These are phyloP conservation scores for Raddia guianensis DNA, from an alignment of 176 grass and related monocot species.

Conservation along the genomic window DNA sequence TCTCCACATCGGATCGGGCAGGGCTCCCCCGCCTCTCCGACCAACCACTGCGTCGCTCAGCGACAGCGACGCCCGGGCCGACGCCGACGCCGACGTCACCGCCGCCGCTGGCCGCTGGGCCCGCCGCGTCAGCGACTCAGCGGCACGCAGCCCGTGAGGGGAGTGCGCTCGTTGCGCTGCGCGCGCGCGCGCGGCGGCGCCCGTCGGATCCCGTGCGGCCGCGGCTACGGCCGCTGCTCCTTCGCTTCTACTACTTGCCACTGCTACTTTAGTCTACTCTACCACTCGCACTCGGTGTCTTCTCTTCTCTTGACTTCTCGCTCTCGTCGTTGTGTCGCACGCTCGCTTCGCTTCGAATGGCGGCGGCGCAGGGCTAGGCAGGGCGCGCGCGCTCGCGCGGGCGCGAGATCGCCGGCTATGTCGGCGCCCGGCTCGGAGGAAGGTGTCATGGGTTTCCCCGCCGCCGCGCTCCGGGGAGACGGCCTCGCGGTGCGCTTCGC, in stretches of 20 bases:
- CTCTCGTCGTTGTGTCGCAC: not conserved
- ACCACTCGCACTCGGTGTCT: not conserved
- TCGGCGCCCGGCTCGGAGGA: slow-evolving; percentile 47
- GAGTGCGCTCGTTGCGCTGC: not conserved
- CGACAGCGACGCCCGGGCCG: slow-evolving; percentile 39
- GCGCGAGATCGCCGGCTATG: slow-evolving; percentile 40
- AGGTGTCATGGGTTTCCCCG: slow-evolving; percentile 55
- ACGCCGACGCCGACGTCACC: slow-evolving; percentile 23
- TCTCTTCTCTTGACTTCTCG: not conserved
- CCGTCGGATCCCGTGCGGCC: slow-evolving; percentile 46
- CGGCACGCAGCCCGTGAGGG: not conserved
- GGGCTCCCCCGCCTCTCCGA: not conserved
- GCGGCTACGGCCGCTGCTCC: not conserved
- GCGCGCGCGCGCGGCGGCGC: slow-evolving; percentile 22
- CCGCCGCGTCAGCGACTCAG: not conserved
- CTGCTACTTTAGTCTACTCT: too few relatives aligned
- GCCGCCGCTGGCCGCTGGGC: not conserved
- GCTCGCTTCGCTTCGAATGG: slow-evolving; percentile 47
- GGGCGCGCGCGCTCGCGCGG: not conserved
- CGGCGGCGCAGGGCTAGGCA: not conserved
- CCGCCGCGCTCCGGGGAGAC: slow-evolving; percentile 54
- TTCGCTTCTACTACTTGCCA: not conserved
- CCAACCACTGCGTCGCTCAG: slow-evolving; percentile 39
- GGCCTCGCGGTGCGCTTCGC: slow-evolving; percentile 35
- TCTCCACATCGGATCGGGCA: slow-evolving; percentile 39